phyloP scores from a whole-genome alignment of 2,329 filamentous ascomycete genomes.

The Plenodomus lindquistii region DNA sequence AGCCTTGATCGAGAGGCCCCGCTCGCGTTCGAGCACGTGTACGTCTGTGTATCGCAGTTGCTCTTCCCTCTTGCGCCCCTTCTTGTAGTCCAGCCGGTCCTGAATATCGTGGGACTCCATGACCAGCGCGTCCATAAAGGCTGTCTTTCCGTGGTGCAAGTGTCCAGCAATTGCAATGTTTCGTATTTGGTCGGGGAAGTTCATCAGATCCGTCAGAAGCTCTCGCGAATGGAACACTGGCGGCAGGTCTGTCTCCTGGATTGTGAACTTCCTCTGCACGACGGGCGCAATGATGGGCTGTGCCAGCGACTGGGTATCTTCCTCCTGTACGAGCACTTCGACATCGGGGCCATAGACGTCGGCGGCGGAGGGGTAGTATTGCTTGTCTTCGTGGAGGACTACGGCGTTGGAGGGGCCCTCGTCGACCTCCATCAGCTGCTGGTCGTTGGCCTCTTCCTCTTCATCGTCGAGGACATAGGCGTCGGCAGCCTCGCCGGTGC shows the following conservation, averaged over 20 bases:
- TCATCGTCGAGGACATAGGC: slow-evolving; percentile 72
- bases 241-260: slow-evolving; percentile 89
- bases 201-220: slow-evolving; percentile 96
- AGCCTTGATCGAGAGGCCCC: slow-evolving; percentile 88
- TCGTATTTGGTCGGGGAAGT: slow-evolving; percentile 89
- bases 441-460: slow-evolving; percentile 58
- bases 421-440: slow-evolving; percentile 94
- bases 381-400: slow-evolving; percentile 98
- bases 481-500: slow-evolving; percentile 74
- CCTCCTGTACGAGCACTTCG: slow-evolving; percentile 93
- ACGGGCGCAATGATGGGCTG: slow-evolving; percentile 93
- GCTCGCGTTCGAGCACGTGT: slow-evolving; percentile 83
- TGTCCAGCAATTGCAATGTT: slow-evolving; percentile 93
- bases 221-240: slow-evolving; percentile 83
- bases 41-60: slow-evolving; percentile 94
- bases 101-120: slow-evolving; percentile 89
- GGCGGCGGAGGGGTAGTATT: slow-evolving; percentile 97
- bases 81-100: slow-evolving; percentile 76
- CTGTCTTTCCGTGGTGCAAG: slow-evolving; percentile 95
- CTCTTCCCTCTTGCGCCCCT: slow-evolving; percentile 80
- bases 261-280: slow-evolving; percentile 92
- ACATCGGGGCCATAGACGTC: slow-evolving; percentile 95
- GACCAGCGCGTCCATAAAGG: slow-evolving; percentile 97
- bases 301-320: slow-evolving; percentile 90
- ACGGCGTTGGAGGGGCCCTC: slow-evolving; percentile 93